Conservation (phyloP, 176 grass and related monocot species). For the Dactylis glomerata region DNA sequence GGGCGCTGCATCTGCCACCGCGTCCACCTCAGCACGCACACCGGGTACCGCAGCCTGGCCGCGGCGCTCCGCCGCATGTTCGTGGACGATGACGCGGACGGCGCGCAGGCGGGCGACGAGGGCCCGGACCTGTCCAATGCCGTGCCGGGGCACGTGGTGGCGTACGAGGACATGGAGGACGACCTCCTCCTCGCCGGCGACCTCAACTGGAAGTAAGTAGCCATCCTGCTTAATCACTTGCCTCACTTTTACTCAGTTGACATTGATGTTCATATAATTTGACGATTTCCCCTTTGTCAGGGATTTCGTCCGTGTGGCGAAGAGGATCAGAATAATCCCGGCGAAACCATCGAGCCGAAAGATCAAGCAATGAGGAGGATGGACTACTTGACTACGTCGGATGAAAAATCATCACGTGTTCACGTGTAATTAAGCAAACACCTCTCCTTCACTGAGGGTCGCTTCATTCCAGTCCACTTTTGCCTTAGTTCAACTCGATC, state of each 20-base stretch:
- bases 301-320: constrained; percentile 68
- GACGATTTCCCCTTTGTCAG: background rate
- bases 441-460: background rate
- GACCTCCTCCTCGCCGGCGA: constrained; percentile 90
- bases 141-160: constrained; percentile 76
- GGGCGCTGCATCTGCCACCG: constrained; percentile 87
- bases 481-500: background rate
- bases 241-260: background rate
- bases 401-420: background rate
- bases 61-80: constrained; percentile 64
- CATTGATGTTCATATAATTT: background rate
- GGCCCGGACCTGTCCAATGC: constrained; percentile 65
- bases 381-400: background rate
- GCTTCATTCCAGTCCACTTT: background rate
- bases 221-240: background rate
- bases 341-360: constrained; percentile 28
- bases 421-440: background rate
- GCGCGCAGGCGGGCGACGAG: background rate
- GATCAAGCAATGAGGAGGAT: constrained; percentile 17
- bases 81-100: constrained; percentile 38
- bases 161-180: constrained; percentile 94
- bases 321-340: constrained; percentile 67
- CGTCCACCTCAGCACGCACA: constrained; percentile 60
- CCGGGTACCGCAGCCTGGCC: constrained; percentile 66
- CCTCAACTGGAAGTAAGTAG: constrained; percentile 79